A percentile compares a stretch with the other conserved stretches of the same genome.
phyloP scores from a whole-genome alignment of 2,329 filamentous ascomycete species.

The Blumeria hordei region DNA sequence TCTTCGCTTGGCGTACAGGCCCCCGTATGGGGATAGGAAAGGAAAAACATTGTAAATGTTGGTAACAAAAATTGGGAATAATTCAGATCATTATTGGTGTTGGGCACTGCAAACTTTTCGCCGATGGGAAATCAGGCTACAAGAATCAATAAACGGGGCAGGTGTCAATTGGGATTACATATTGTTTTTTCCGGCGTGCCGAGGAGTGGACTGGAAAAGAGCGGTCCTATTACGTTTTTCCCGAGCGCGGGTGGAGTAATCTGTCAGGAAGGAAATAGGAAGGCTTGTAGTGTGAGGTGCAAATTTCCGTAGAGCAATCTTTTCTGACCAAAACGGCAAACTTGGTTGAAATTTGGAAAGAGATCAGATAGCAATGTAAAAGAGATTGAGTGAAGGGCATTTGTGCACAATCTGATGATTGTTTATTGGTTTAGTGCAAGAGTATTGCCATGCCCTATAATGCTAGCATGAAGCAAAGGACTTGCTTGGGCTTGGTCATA shows the following conservation, averaged over 20 bases:
- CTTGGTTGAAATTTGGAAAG: too few species aligned
- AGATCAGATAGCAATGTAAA: too few species aligned
- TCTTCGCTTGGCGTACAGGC: slow-evolving; percentile 67
- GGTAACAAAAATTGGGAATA: slow-evolving; percentile 2
- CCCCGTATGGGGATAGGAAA: slow-evolving; percentile 66
- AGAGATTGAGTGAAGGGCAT: too few species aligned
- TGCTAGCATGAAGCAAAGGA: too few species aligned
- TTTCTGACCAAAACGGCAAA: too few species aligned
- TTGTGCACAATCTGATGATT: too few species aligned
- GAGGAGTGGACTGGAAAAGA: not conserved
- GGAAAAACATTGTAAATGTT: not conserved
- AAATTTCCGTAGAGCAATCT: not conserved
- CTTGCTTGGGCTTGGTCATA: too few species aligned
- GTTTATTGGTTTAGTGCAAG: too few species aligned
- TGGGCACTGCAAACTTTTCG: slow-evolving; percentile 5
- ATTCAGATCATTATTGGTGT: slow-evolving; percentile 8
- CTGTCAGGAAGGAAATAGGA: not conserved
- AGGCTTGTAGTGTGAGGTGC: not conserved
- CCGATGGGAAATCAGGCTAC: not conserved
- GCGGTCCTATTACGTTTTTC: not conserved
- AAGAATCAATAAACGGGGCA: not conserved
- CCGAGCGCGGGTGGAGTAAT: not conserved
- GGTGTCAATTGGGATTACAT: not conserved
- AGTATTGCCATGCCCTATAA: too few species aligned
- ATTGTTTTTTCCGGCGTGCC: not conserved